Evolutionary conservation across 2,329 filamentous ascomycete genomes (phyloP).

Genomic region (Cladophialophora immunda): DNA sequence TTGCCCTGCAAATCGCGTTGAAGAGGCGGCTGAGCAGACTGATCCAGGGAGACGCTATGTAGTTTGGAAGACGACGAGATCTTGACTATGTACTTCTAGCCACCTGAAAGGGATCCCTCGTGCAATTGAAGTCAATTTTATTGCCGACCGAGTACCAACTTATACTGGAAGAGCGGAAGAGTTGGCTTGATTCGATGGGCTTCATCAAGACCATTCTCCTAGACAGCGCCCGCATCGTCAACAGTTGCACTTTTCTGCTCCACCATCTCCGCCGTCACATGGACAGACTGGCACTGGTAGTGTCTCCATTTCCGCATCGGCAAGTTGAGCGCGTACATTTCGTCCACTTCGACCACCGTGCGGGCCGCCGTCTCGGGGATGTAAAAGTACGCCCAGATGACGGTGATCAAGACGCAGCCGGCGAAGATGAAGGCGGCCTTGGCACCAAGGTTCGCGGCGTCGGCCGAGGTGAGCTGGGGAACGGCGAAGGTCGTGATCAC

Average conservation of each 20-base stretch:
- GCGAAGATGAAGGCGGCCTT: constrained; percentile 44
- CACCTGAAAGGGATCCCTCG: too few relatives aligned
- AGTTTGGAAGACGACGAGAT: too few relatives aligned
- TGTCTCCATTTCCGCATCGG: constrained; percentile 39
- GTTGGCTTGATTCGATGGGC: too few relatives aligned
- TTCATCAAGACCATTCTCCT: neutral
- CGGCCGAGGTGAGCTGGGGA: constrained; percentile 46
- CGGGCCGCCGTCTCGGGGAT: constrained; percentile 42
- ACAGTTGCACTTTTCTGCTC: neutral
- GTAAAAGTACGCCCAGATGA: constrained; percentile 39
- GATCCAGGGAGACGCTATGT: too few relatives aligned
- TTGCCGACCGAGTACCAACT: too few relatives aligned
- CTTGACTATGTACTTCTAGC: too few relatives aligned
- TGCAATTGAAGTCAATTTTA: too few relatives aligned
- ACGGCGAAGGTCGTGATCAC: constrained; percentile 50
- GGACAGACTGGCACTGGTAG: constrained; percentile 12
- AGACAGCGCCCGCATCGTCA: neutral
- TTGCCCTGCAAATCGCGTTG: too few relatives aligned
- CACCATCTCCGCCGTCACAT: neutral
- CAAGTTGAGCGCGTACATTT: constrained; percentile 44
- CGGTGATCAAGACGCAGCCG: constrained; percentile 38
- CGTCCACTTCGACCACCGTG: constrained; percentile 45
- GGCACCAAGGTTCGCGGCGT: constrained; percentile 40
- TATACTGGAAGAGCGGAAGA: too few relatives aligned
- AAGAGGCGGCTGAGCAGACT: too few relatives aligned